Evolutionary conservation across 169 alveolate species (phyloP).

Genomic region (Plasmodium blacklocki): DNA sequence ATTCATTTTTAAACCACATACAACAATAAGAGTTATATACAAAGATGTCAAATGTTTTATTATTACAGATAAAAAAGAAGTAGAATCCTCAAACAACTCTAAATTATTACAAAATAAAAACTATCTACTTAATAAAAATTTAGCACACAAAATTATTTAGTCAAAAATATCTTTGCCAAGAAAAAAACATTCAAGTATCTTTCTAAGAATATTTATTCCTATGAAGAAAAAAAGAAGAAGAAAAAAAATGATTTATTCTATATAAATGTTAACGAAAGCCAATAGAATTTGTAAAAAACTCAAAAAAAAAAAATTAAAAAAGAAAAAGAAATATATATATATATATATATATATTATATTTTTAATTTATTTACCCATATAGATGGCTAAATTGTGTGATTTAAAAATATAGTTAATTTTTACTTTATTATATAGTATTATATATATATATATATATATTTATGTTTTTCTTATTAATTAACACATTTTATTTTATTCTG

Average conservation of each 20-base stretch:
- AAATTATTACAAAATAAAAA: conserved; percentile 74
- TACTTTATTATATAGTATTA: background rate
- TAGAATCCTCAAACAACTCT: conserved; percentile 62
- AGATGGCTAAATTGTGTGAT: background rate
- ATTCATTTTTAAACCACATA: conserved; percentile 81
- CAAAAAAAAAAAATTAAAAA: background rate
- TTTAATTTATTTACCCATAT: background rate
- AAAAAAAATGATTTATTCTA: conserved; percentile 17
- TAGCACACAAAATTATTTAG: conserved; percentile 57
- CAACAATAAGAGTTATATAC: conserved; percentile 81
- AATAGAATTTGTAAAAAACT: conserved; percentile 5
- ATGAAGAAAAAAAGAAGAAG: no score
- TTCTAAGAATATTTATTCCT: no score
- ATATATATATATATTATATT: background rate
- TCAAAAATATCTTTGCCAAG: no score
- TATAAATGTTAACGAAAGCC: conserved; percentile 19
- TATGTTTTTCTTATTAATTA: background rate
- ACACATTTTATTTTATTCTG: no score
- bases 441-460: background rate
- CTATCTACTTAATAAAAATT: conserved; percentile 80
- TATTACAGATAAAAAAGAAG: conserved; percentile 75
- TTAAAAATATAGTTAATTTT: background rate
- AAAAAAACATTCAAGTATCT: no score
- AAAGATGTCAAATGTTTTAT: conserved; percentile 81
- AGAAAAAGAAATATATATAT: background rate